Conservation (phyloP, 140 eudicot species). For the Erigeron philadelphicus region DNA sequence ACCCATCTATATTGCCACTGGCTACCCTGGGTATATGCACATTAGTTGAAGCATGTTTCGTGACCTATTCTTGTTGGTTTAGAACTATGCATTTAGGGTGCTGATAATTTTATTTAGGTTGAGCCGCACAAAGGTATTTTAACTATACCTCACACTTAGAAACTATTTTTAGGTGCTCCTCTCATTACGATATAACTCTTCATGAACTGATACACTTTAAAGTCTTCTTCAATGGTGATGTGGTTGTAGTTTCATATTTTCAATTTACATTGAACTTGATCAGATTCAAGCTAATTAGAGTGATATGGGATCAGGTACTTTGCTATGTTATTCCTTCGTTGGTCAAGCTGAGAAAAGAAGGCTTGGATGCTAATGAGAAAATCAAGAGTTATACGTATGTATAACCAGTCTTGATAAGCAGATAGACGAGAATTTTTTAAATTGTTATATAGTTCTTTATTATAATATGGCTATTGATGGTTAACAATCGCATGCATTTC, state of each 20-base stretch:
- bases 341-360: constrained; percentile 95
- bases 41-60: not conserved
- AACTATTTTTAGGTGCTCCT: constrained; percentile 12
- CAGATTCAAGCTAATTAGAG: constrained; percentile 13
- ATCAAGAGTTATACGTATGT: constrained; percentile 97
- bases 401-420: constrained; percentile 41
- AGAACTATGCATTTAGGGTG: constrained; percentile 6
- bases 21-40: not conserved
- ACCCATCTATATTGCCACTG: not conserved
- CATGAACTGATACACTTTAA: too few relatives aligned
- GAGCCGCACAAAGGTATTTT: constrained; percentile 6
- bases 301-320: constrained; percentile 53
- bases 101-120: not conserved
- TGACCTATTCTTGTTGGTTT: constrained; percentile 1
- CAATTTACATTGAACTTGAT: constrained; percentile 4
- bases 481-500: constrained; percentile 18
- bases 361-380: constrained; percentile 93
- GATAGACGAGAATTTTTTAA: constrained; percentile 38
- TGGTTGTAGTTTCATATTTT: constrained; percentile 7
- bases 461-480: constrained; percentile 6
- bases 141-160: not conserved
- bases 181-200: constrained; percentile 3
- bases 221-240: not conserved
- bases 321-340: constrained; percentile 82
- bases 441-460: constrained; percentile 11